Evolutionary conservation across 2,329 filamentous ascomycete genomes (phyloP).

Genomic region (Hirsutella thompsonii): DNA sequence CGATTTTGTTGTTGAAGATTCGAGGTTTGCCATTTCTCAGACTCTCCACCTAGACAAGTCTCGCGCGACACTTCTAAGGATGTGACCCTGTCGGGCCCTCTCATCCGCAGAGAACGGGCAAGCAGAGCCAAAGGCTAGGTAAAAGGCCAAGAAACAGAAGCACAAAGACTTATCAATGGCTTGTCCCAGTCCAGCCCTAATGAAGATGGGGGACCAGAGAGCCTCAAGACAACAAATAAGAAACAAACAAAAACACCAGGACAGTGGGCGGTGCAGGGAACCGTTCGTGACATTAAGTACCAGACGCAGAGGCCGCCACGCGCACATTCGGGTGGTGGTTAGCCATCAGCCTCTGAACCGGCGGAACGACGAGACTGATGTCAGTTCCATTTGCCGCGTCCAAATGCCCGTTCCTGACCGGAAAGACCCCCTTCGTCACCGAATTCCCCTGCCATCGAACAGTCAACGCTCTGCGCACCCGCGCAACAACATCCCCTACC

Average conservation of each 20-base stretch:
- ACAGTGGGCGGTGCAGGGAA: constrained; percentile 1
- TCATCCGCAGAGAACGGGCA: not conserved
- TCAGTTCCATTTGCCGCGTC: constrained; percentile 17
- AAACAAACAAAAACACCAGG: constrained; percentile 3
- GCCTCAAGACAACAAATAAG: constrained; percentile 6
- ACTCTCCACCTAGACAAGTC: too few species aligned
- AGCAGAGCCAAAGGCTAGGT: not conserved
- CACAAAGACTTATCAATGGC: constrained; percentile 16
- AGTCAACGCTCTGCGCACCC: constrained; percentile 21
- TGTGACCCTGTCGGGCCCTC: too few species aligned
- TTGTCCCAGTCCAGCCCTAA: constrained; percentile 12
- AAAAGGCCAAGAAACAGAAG: not conserved
- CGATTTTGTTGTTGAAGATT: too few species aligned
- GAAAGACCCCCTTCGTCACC: constrained; percentile 15
- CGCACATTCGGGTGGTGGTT: constrained; percentile 7
- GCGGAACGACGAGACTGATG: constrained; percentile 12
- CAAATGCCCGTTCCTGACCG: constrained; percentile 22
- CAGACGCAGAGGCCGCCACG: constrained; percentile 13
- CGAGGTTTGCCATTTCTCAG: too few species aligned
- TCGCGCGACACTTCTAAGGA: too few species aligned
- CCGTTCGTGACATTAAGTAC: constrained; percentile 6
- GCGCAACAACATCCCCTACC: constrained; percentile 19
- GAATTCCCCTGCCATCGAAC: constrained; percentile 20
- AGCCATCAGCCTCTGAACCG: constrained; percentile 10
- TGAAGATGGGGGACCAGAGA: constrained; percentile 6